Evolutionary conservation across 2,329 filamentous ascomycete genomes (phyloP).

Genomic region (Cladorrhinum sp.): DNA sequence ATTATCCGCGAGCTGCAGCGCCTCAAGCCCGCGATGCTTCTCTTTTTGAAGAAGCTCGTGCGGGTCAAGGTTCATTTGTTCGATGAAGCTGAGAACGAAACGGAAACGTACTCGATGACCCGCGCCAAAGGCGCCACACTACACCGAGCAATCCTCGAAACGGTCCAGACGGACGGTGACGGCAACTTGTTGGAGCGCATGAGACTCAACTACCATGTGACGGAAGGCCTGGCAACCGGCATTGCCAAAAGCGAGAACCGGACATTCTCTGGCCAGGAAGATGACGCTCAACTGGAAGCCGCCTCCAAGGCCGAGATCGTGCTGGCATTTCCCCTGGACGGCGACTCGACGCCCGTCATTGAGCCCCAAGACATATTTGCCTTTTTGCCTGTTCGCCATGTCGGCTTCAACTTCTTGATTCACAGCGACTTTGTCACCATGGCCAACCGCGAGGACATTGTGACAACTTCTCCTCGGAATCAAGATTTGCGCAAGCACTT

Average conservation of each 20-base stretch:
- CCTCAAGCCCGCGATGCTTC: constrained; percentile 37
- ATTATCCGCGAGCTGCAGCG: constrained; percentile 36
- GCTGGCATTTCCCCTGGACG: constrained; percentile 45
- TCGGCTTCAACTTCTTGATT: constrained; percentile 48
- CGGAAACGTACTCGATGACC: neutral
- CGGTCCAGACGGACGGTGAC: neutral
- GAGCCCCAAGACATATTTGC: constrained; percentile 43
- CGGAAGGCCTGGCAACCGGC: constrained; percentile 27
- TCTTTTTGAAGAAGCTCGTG: constrained; percentile 43
- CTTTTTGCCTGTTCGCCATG: constrained; percentile 43
- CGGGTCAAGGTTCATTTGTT: constrained; percentile 32
- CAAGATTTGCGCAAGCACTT: constrained; percentile 34
- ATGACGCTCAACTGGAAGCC: constrained; percentile 29
- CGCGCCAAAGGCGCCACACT: constrained; percentile 14
- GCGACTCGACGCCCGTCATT: constrained; percentile 33
- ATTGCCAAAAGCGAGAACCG: constrained; percentile 37
- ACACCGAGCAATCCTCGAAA: constrained; percentile 14
- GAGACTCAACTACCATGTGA: constrained; percentile 19
- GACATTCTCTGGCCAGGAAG: neutral
- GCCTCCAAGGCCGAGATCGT: constrained; percentile 36
- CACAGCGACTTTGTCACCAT: constrained; percentile 49
- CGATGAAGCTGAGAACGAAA: constrained; percentile 23
- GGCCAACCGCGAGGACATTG: constrained; percentile 43
- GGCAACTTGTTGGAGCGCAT: neutral
- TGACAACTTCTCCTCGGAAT: constrained; percentile 39